Base-by-base conservation (phyloP, 306 rosid species). In the Prunus fruticosa region DNA sequence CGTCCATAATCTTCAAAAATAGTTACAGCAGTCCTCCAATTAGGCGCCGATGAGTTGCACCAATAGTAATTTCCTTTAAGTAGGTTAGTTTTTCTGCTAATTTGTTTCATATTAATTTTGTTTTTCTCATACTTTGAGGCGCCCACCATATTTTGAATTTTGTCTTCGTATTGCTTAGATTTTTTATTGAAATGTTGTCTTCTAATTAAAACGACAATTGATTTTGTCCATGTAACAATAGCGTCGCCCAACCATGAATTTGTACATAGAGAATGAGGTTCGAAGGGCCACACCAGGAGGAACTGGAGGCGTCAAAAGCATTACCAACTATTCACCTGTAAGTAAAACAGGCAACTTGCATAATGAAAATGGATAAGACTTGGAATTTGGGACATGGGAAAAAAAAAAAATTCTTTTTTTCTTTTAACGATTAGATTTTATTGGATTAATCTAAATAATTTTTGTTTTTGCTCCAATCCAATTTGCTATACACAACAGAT, bases 261-360 rank as follows among this genome's bases (percentile, higher is more conserved):
- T 83, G 18, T 72, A 74, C 11, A 11, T 47, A 3, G 84, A 84
- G 53, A 82, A 84, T 19, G 82, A 80, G 56, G 34, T 82, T 4
- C 67, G 79, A 41, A 64, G 92, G 45, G 85, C 92, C 46, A 70
- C 73, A 64, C 54, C 79, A 16, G 88, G 84, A 23, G 90, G 92
- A 73, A 82, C 90, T 19, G 88, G 90, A 69, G 86, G 82, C 66
- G 43, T 88, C 75, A 88, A 88, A 81, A 76, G 84, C 78, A 62
- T 86, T 25, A 78, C 85, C 27, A 88, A 88, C 75, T 88, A 88
- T 84, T 73, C 90, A 28, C 88, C 92, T 1, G 92, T 88, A 84
- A 77, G 78, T 19, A 72, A 7, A 56, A 6, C 15, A 32, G 12
- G 11, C 18, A 3, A 60, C 16, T 25, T 60, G 9, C 34, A 27